phyloP scores from a whole-genome alignment of 1,284 basidiomycete genomes.

The Leccinum griseonigrum region DNA sequence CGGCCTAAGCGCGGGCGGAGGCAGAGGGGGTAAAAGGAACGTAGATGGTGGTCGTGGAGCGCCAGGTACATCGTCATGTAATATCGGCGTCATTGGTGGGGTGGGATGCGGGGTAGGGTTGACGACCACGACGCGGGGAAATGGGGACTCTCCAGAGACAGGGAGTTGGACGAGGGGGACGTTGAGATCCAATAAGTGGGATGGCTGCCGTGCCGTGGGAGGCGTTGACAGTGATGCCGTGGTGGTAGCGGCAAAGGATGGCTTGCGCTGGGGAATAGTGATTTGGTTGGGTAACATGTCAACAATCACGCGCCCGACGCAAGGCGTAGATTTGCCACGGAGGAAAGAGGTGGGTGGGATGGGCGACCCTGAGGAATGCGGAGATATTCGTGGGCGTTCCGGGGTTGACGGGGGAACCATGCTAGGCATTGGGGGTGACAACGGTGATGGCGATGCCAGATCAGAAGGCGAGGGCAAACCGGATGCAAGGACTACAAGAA shows the following conservation, averaged over 20 bases:
- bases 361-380: conserved; percentile 13
- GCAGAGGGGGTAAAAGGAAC: conserved; percentile 33
- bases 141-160: conserved; percentile 20
- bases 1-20: conserved; percentile 19
- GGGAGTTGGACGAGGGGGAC: conserved; percentile 28
- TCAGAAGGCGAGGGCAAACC: conserved; percentile 31
- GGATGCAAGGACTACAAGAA: conserved; percentile 22
- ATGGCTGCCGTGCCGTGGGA: conserved; percentile 2
- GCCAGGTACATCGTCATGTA: conserved; percentile 17
- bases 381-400: conserved; percentile 31
- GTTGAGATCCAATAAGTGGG: conserved; percentile 7
- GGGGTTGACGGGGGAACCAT: conserved; percentile 25
- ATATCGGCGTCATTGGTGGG: conserved; percentile 49
- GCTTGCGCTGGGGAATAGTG: conserved; percentile 18
- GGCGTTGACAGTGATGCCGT: conserved; percentile 4
- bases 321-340: conserved; percentile 33
- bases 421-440: conserved; percentile 21
- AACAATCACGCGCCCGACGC: conserved; percentile 53
- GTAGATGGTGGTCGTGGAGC: conserved; percentile 25
- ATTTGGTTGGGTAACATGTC: conserved; percentile 48
- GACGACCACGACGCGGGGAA: conserved; percentile 53
- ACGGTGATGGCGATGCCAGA: conserved; percentile 28
- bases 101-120: conserved; percentile 57
- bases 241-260: neutral
- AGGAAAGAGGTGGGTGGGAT: conserved; percentile 24